A percentile compares a stretch with the other conserved stretches of the same genome.
Conservation (phyloP, 192 early-diverging fungal genomes). For the Podila clonocystis region DNA sequence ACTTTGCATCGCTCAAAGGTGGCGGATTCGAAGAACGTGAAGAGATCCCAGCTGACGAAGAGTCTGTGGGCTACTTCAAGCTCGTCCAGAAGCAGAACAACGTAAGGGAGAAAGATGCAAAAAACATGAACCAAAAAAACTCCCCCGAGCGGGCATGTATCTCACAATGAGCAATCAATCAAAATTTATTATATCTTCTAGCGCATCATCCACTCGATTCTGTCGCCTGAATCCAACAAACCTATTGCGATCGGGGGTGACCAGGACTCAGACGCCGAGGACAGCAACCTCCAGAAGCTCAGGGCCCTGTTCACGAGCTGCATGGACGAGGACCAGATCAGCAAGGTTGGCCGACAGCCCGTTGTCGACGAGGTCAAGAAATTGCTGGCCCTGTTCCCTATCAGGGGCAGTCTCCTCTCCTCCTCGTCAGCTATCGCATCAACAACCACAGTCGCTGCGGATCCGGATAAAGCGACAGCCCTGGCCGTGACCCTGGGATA, state of each 20-base stretch:
- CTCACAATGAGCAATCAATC: not conserved
- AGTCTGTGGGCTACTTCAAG: conserved; percentile 13
- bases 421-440: not conserved
- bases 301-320: conserved; percentile 66
- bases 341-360: conserved; percentile 47
- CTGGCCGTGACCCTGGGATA: conserved; percentile 20
- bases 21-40: conserved; percentile 23
- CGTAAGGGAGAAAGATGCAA: conserved; percentile 31
- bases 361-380: conserved; percentile 35
- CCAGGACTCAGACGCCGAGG: conserved; percentile 18
- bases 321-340: conserved; percentile 53
- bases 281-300: conserved; percentile 62
- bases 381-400: conserved; percentile 48
- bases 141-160: not conserved
- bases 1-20: conserved; percentile 1
- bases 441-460: not conserved
- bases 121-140: conserved; percentile 33
- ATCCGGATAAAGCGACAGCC: not conserved
- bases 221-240: not conserved
- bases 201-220: conserved; percentile 15
- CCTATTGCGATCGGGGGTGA: conserved; percentile 4
- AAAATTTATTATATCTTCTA: conserved; percentile 6
- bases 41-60: conserved; percentile 15
- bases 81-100: conserved; percentile 13
- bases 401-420: not conserved